Evolutionary conservation across 78 protist species (phyloP), one percentile per base, ranked within the genome.

Genomic region (Dictyostelium brefeldianum): DNA sequence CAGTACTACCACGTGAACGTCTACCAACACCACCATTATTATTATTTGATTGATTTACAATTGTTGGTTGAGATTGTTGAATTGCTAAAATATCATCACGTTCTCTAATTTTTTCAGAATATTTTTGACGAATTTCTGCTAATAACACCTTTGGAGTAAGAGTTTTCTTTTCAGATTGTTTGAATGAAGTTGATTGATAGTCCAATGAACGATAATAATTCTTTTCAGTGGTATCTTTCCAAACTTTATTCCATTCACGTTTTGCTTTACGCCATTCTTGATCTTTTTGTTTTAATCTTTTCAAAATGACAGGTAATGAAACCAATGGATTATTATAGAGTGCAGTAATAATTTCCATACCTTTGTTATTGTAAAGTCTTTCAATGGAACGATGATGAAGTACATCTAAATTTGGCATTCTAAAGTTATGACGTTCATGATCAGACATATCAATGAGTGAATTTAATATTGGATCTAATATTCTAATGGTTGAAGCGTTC

Each of bases 141-240:
- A 81, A 31, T 20, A 81, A 48, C 0, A 80, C 71, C 47, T 82
- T 80, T 27, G 89, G 89, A 14, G 91, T 70, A 29, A 94, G 84
- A 4, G 81, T 48, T 69, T 85, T 83, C 94, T 85, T 91, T 82
- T 97, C 98, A 8, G 81, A 47, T 29, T 54, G 82, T 69, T 97
- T 95, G 83, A 95, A 94, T 8, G 51, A 41, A 8, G 83, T 51
- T 15, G 77, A 65, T 56, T 90, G 97, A 75, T 95, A 79, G 57
- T 98, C 99, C 53, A 97, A 80, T 25, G 97, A 79, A 56, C 93
- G 67, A 43, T 67, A 81, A 64, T 90, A 74, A 90, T 97, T 97
- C 78, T 94, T 77, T 83, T 96, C 97, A 54, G 94, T 79, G 8
- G 96, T 92, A 27, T 95, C 94, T 25, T 96, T 90, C 99, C 98